Evolutionary conservation across 805 yeast species (phyloP), one percentile per base, ranked within the genome.

Genomic region (Middelhovenomyces tepae): DNA sequence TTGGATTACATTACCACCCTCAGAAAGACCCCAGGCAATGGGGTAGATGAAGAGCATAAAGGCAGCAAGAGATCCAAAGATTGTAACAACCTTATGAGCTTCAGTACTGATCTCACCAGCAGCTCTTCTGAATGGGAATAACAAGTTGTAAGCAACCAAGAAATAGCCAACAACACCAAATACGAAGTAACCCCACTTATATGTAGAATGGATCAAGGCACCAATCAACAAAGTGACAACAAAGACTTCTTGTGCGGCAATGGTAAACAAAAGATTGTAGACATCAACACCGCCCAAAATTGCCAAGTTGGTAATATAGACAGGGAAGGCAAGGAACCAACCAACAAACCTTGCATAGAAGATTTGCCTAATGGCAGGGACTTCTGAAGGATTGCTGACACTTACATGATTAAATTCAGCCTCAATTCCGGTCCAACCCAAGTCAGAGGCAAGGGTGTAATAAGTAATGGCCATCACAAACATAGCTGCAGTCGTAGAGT

Each of bases 171-270:
- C 54, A 25, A 61, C 60, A 19, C 70, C 74, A 51, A 76, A 71
- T 5, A 71, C 65, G 55, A 70, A 76, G 60, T 71, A 75, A 51
- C 83, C 84, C 81, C 81, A 76, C 53, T 72, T 76, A 56, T 76
- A 76, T 27, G 71, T 56, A 6, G 78, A 65, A 21, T 51, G 42
- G 38, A 76, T 69, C 42, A 76, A 57, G 14, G 69, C 39, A 46
- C 80, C 82, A 48, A 76, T 65, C 51, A 76, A 63, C 26, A 71
- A 59, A 27, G 72, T 66, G 33, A 76, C 59, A 24, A 74, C 72
- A 48, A 62, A 68, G 14, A 69, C 62, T 48, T 62, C 71, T 14
- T 61, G 57, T n/a, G 60, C 49, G 23, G 62, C 35, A 21, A 51
- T 36, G 19, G 66, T 46, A 34, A 66, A 44, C 27, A 46, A 37